Evolutionary conservation across 805 yeast species (phyloP), one percentile per base, ranked within the genome.

Genomic region (Tetrapisispora nanseiensis): DNA sequence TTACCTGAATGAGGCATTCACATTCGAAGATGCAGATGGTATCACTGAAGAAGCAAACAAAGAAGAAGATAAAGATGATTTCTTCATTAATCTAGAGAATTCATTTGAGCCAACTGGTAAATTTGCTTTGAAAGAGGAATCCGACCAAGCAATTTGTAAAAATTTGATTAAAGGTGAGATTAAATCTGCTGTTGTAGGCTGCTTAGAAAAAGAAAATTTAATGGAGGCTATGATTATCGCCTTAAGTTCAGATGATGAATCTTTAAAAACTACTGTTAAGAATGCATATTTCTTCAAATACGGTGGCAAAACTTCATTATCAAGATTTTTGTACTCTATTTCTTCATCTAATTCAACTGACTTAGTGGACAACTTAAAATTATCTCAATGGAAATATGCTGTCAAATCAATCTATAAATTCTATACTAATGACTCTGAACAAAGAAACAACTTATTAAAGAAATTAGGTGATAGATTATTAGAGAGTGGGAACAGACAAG

Each of bases 211-310:
- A 28, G 82, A 75, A 39, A 72, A 74, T 45, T 62, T 86, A 19
- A 61, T 75, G 19, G 97, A 92, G 59, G 96, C 97, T 3, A 71
- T 89, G 51, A 67, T 89, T 22, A 71, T 92, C 46, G 85, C 97
- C 0, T 64, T 83, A 54, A 77, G 78, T 52, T 85, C 81, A 3
- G 61, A 78, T 15, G 78, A 74, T 16, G 70, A 69, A 4, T 54
- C 53, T 16, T 68, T 80, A 57, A 82, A 83, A 51, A 70, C 74
- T 41, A 76, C 77, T 51, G 96, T 82, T 3, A 78, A 75, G 54
- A 72, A 75, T 54, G 80, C 82, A 15, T 92, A 81, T 60, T 82
- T 87, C 63, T 55, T 70, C 28, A 74, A 77, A 51, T 67, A 74
- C 48, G 77, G 76, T 18, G 52, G 63, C 3, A 48, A 57, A 12